Evolutionary conservation across 495 filamentous ascomycete species (phyloP).

Genomic region (Mytilinidion resinicola): DNA sequence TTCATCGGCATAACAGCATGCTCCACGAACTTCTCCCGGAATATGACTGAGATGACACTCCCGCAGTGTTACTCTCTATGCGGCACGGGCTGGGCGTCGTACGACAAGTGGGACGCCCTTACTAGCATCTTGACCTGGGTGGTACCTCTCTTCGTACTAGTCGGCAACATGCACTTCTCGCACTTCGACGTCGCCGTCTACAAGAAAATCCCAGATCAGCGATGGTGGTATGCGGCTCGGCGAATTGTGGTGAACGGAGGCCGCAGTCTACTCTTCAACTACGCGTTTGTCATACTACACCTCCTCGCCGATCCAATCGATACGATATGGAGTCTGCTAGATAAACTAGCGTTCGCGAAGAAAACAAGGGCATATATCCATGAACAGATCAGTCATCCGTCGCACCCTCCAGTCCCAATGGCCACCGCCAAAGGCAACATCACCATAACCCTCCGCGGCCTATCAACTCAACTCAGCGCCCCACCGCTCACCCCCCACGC

Average conservation of each 20-base stretch:
- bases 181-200: slow-evolving; percentile 5
- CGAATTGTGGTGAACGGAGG: not conserved
- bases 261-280: slow-evolving; percentile 5
- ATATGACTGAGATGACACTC: slow-evolving; percentile 1
- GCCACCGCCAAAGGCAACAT: too few relatives aligned
- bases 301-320: slow-evolving; percentile 17
- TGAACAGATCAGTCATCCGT: not conserved
- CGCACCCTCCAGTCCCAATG: too few relatives aligned
- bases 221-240: not conserved
- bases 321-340: slow-evolving; percentile 9
- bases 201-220: not conserved
- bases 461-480: too few relatives aligned
- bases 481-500: too few relatives aligned
- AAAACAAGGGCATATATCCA: not conserved
- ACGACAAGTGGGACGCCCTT: slow-evolving; percentile 17
- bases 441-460: too few relatives aligned
- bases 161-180: slow-evolving; percentile 19
- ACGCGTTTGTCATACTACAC: slow-evolving; percentile 9
- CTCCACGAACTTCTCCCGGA: not conserved
- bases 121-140: slow-evolving; percentile 7
- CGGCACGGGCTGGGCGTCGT: slow-evolving; percentile 10
- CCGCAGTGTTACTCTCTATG: slow-evolving; percentile 11
- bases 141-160: slow-evolving; percentile 11
- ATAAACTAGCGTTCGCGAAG: slow-evolving; percentile 2
- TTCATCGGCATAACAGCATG: slow-evolving; percentile 3